A percentile compares a stretch with the other conserved stretches of the same genome.
Conservation (phyloP, 768 basidiomycete genomes). For the Tylopilus intermedius region DNA sequence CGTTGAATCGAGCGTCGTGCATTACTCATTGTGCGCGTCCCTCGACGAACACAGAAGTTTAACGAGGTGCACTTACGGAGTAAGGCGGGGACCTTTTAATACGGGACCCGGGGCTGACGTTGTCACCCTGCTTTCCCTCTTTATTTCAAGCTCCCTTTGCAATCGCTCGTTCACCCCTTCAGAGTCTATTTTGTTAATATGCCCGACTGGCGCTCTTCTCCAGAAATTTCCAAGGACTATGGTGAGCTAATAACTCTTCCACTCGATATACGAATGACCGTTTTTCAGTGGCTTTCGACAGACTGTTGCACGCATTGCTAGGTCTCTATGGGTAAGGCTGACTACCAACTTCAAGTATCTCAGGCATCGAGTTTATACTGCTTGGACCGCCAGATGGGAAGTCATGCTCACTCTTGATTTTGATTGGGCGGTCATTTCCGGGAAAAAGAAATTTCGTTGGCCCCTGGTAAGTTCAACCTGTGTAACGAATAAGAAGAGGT, state of each 20-base stretch:
- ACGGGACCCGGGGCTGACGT: not conserved
- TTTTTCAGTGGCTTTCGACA: constrained; percentile 34
- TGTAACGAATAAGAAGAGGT: not conserved
- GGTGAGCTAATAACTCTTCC: constrained; percentile 24
- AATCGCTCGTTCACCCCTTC: not conserved
- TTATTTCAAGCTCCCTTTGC: not conserved
- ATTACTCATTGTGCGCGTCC: not conserved
- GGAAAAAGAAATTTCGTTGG: constrained; percentile 43
- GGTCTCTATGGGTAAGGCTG: constrained; percentile 42
- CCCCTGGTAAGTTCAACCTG: constrained; percentile 36
- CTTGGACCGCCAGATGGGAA: constrained; percentile 36
- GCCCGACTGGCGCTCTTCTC: constrained; percentile 39
- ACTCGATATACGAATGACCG: not conserved
- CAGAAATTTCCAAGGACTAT: constrained; percentile 33
- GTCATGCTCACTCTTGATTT: constrained; percentile 38
- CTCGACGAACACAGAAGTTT: constrained; percentile 15
- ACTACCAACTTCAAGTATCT: not conserved
- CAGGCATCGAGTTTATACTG: not conserved
- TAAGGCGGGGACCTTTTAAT: constrained; percentile 13
- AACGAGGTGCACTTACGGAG: not conserved
- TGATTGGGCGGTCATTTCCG: constrained; percentile 37
- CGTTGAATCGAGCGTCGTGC: constrained; percentile 8
- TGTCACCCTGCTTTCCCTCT: not conserved
- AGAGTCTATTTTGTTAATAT: constrained; percentile 21
- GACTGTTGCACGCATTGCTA: constrained; percentile 40